phyloP scores from a whole-genome alignment of 1,284 basidiomycete species.

The Malassezia slooffiae region DNA sequence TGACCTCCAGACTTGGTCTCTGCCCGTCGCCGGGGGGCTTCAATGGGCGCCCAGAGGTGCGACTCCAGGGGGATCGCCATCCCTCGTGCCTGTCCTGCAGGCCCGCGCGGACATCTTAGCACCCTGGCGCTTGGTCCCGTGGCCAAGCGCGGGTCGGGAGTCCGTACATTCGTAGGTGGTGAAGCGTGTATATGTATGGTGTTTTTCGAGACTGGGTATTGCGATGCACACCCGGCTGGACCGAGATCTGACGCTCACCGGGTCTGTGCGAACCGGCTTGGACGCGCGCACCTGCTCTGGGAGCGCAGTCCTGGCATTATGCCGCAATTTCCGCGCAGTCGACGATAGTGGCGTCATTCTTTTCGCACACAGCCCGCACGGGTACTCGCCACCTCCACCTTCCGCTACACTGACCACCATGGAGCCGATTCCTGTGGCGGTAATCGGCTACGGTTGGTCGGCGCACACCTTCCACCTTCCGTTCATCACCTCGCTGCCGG shows the following conservation, averaged over 20 bases:
- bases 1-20: no score
- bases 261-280: no score
- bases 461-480: constrained; percentile 42
- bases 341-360: no score
- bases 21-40: constrained; percentile 6
- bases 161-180: constrained; percentile 16
- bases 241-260: no score
- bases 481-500: constrained; percentile 28
- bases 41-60: constrained; percentile 16
- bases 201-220: no score
- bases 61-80: constrained; percentile 18
- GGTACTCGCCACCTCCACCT: no score
- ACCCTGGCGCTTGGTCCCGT: constrained; percentile 9
- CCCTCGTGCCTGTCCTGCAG: constrained; percentile 10
- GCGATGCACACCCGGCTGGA: no score
- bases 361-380: no score
- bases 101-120: constrained; percentile 18
- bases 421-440: constrained; percentile 30
- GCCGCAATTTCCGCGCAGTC: no score
- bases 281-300: no score
- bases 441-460: constrained; percentile 36
- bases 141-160: constrained; percentile 15
- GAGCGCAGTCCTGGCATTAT: no score
- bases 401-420: constrained; percentile 2
- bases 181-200: no score